Base-by-base conservation (phyloP, 371 early-diverging fungal genomes). In the Mucor piriformis region DNA sequence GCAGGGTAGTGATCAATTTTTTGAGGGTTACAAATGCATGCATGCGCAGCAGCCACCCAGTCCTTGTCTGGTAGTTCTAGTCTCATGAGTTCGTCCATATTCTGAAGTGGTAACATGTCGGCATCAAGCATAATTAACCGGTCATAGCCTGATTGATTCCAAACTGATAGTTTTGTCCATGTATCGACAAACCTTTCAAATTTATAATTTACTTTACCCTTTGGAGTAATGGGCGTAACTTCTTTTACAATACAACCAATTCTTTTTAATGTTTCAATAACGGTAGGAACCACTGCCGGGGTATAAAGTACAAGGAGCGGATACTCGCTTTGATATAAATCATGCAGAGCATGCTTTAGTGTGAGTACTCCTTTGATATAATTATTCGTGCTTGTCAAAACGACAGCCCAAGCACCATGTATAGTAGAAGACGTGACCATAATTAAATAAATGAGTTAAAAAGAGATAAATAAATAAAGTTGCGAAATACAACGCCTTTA, bases 91-190 rank as follows among this genome's bases (percentile, higher is more conserved):
- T 88, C 88, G 54, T 95, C 95, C 60, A 96, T 85, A 54, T 91
- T 87, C 58, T 83, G 72, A 43, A 88, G 70, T 6, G 92, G 90
- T 5, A 97, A 72, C 57, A 90, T 89, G 66, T 96, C 97, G 0
- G 95, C 92, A 64, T 96, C 97, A 38, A 97, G 52, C 52, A 93
- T 88, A 12, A 88, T 86, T 33, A 94, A 74, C 25, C 83, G 76
- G 23, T 81, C 77, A 60, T 80, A 89, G 16, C 83, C 78, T 0
- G 73, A 74, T 37, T 91, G 80, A 13, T 85, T 76, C 84, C 92
- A 95, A 38, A 88, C 87, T 60, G 92, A 88, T 27, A 96, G 64
- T 69, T 96, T 96, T 29, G 97, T 95, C 71, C 88, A 86, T 1
- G 95, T 94, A 46, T 81, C 73, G 2, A 40, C 34, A 40, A 72